These are phyloP conservation scores for Zymoseptoria tritici DNA, from an alignment of 2,329 filamentous ascomycete genomes.

Conservation along the genomic window DNA sequence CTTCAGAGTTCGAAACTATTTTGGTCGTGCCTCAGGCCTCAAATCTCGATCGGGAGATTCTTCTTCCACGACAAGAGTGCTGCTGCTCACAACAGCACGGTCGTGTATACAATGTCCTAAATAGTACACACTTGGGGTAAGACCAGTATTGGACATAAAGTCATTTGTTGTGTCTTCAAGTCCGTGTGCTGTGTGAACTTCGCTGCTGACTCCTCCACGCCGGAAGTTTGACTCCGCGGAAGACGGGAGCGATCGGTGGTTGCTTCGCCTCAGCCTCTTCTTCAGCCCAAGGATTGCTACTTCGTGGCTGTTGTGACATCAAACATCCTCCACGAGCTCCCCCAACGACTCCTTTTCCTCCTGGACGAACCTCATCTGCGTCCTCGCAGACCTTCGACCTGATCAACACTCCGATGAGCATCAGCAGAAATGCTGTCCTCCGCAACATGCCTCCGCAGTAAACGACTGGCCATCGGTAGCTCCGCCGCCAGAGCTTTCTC, in stretches of 20 bases:
- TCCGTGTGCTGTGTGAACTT: no score
- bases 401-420: conserved; percentile 6
- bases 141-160: no score
- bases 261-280: neutral
- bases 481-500: conserved; percentile 40
- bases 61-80: no score
- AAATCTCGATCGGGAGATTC: no score
- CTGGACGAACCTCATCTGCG: neutral
- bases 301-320: neutral
- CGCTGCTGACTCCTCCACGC: no score
- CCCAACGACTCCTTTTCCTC: neutral
- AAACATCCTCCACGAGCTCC: neutral
- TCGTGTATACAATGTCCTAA: no score
- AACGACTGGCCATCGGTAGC: conserved; percentile 54
- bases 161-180: neutral
- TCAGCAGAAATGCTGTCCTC: conserved; percentile 59
- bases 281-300: neutral
- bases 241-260: no score
- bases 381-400: neutral
- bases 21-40: neutral
- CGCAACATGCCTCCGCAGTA: conserved; percentile 58
- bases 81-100: no score
- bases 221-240: no score
- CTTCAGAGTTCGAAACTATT: neutral
- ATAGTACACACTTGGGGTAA: no score